Percentiles rank a stretch among this genome's conserved stretches.
These are phyloP conservation scores for Scenedesmus sp. DNA, from an alignment of 163 green algal species.

Conservation along the genomic window DNA sequence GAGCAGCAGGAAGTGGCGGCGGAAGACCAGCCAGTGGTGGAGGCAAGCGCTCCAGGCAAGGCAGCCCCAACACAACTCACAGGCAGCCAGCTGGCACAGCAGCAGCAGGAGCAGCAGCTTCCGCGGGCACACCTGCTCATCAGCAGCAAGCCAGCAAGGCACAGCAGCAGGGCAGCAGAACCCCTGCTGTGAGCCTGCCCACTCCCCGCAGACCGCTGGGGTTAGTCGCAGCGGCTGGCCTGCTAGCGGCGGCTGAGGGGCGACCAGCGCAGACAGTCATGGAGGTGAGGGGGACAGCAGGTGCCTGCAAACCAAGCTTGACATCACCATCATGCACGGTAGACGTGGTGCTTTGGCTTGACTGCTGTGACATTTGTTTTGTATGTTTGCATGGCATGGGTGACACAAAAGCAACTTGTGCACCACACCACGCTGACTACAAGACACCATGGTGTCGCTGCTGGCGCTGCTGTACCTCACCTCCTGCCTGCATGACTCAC, in stretches of 20 bases:
- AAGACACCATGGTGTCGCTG: no score
- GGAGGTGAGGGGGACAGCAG: slow-evolving; percentile 25
- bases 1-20: background rate
- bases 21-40: background rate
- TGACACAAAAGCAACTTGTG: no score
- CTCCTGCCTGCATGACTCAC: background rate
- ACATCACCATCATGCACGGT: background rate
- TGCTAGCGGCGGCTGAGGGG: slow-evolving; percentile 21
- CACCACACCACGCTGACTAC: no score
- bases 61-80: background rate
- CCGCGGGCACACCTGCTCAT: background rate
- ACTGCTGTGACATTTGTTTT: background rate
- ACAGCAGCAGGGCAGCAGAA: background rate
- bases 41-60: slow-evolving; percentile 23
- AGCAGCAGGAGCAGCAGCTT: background rate
- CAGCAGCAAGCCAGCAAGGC: background rate
- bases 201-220: background rate
- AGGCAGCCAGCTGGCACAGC: background rate
- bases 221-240: slow-evolving; percentile 4
- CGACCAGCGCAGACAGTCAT: slow-evolving; percentile 50
- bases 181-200: slow-evolving; percentile 5
- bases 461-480: background rate
- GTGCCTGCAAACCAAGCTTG: background rate
- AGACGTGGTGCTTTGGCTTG: background rate
- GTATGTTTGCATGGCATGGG: no score